A percentile compares a stretch with the other conserved stretches of the same genome.
These are phyloP conservation scores for Aurantiochytrium sp. DNA, from an alignment of 108 stramenopile genomes.

Conservation along the genomic window DNA sequence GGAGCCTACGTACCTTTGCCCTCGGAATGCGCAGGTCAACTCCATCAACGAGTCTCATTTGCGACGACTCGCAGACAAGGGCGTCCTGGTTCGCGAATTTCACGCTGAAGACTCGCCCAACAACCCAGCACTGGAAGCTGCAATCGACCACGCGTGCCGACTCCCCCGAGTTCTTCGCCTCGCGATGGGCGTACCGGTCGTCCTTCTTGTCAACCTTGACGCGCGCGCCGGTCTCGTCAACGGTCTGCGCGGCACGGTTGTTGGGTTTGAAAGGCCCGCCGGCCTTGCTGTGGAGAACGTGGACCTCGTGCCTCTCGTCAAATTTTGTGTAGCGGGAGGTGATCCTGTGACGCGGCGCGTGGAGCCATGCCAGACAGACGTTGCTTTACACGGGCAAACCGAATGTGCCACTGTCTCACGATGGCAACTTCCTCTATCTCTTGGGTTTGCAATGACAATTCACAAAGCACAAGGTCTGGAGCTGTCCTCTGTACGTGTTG, in stretches of 20 bases:
- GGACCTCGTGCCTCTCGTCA: not conserved
- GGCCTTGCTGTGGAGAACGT: not conserved
- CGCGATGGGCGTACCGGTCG: not conserved
- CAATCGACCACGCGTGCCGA: not conserved
- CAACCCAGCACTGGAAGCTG: not conserved
- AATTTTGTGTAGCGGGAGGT: not conserved
- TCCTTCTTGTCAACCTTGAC: not conserved
- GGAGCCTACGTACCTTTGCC: not conserved
- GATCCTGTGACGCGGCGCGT: not conserved
- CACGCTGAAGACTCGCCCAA: not conserved
- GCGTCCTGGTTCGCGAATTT: not conserved
- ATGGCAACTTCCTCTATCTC: not conserved
- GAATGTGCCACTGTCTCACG: not conserved
- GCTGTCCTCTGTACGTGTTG: not conserved
- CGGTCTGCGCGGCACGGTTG: not conserved
- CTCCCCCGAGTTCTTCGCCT: not conserved
- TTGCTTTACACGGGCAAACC: not conserved
- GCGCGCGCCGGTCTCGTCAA: not conserved
- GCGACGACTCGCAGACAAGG: not conserved
- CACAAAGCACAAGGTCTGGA: conserved; percentile 2
- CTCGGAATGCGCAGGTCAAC: not conserved
- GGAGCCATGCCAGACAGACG: not conserved
- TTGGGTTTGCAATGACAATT: not conserved
- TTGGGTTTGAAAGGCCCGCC: not conserved
- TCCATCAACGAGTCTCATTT: not conserved